Percentiles rank a stretch among this genome's conserved stretches.
Evolutionary conservation across 495 filamentous ascomycete genomes (phyloP).

Genomic region (Astrothelium subdiscretum): DNA sequence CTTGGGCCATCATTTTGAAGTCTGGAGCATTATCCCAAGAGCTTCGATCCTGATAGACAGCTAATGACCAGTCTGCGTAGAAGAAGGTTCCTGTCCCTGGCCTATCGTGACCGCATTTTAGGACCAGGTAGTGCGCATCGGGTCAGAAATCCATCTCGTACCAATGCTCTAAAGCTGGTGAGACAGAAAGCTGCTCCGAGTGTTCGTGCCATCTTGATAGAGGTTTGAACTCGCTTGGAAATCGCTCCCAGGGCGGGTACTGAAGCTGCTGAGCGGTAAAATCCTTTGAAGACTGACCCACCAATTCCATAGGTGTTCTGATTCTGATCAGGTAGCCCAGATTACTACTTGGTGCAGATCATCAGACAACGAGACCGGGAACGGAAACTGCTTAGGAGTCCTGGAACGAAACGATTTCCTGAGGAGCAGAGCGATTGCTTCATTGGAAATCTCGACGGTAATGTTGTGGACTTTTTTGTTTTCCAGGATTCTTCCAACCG

Average conservation of each 20-base stretch:
- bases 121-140: neutral
- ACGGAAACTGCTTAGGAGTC: neutral
- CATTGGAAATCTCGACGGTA: neutral
- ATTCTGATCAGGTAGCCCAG: neutral
- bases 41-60: neutral
- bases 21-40: neutral
- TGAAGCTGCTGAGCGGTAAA: neutral
- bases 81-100: neutral
- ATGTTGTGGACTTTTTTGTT: neutral
- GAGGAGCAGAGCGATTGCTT: neutral
- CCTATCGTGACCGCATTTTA: neutral
- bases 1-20: neutral
- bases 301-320: neutral
- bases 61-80: neutral
- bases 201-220: neutral
- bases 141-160: neutral
- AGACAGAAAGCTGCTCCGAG: neutral
- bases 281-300: neutral
- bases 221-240: neutral
- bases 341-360: neutral
- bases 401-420: neutral
- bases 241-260: neutral
- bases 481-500: neutral
- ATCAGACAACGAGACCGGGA: neutral
- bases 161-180: neutral